A percentile compares a stretch with the other conserved stretches of the same genome.
Conservation (phyloP, 148 eudicot species). For the Tetragonia tetragonoides region DNA sequence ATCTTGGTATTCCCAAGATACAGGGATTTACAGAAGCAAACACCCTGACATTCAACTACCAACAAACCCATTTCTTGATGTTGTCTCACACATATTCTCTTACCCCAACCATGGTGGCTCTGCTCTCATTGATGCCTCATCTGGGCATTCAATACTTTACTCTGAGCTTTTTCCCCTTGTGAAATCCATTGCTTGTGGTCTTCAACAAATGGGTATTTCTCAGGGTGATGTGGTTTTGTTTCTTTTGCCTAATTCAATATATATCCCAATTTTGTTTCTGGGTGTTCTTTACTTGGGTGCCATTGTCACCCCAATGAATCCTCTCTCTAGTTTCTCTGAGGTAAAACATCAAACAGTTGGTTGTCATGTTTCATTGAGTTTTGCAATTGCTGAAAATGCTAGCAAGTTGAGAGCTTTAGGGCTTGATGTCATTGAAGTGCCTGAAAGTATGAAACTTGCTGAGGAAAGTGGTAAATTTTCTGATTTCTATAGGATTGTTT, state of each 20-base stretch:
- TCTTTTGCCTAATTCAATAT: conserved; percentile 68
- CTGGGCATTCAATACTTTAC: conserved; percentile 62
- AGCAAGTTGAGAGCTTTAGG: conserved; percentile 37
- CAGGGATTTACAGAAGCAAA: conserved; percentile 72
- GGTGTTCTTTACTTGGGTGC: conserved; percentile 72
- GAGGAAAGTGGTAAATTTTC: conserved; percentile 6
- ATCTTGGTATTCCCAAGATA: conserved; percentile 47
- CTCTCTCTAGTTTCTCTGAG: conserved; percentile 63
- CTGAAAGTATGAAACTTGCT: conserved; percentile 27
- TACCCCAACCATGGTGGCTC: conserved; percentile 39
- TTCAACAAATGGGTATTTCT: conserved; percentile 54
- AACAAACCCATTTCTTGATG: conserved; percentile 58
- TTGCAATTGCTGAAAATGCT: conserved; percentile 34
- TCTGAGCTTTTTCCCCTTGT: conserved; percentile 47
- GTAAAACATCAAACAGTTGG: conserved; percentile 56
- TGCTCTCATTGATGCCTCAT: conserved; percentile 58
- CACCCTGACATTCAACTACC: conserved; percentile 52
- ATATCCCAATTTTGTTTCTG: conserved; percentile 56
- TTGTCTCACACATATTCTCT: conserved; percentile 74
- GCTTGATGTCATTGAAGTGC: conserved; percentile 46
- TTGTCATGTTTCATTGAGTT: conserved; percentile 36
- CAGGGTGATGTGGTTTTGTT: conserved; percentile 79
- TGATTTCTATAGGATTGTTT: conserved; percentile 43
- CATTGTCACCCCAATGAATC: conserved; percentile 71
- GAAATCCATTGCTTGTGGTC: conserved; percentile 62